These are phyloP conservation scores for Reticulascus tulasneorum DNA, from an alignment of 2,329 filamentous ascomycete genomes.

Conservation along the genomic window DNA sequence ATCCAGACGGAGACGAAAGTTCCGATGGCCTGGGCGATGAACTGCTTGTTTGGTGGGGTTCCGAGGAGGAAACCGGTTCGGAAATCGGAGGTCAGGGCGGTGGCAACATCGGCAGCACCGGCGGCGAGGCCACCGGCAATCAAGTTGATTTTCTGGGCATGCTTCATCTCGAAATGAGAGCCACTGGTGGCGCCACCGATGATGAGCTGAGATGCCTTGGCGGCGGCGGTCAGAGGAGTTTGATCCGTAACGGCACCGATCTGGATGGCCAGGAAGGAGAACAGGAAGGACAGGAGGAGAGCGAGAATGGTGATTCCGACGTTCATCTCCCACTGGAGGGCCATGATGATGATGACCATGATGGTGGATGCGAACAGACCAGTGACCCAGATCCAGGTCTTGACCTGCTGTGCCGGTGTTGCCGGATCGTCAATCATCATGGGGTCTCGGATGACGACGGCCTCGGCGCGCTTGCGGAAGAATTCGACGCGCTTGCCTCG, in stretches of 20 bases:
- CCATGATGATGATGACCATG: slow-evolving; percentile 48
- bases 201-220: slow-evolving; percentile 64
- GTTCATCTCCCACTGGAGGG: slow-evolving; percentile 52
- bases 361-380: slow-evolving; percentile 43
- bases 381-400: slow-evolving; percentile 48
- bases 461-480: slow-evolving; percentile 31
- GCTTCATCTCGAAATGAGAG: slow-evolving; percentile 38
- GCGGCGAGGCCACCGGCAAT: slow-evolving; percentile 48
- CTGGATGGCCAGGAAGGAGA: slow-evolving; percentile 59
- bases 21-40: slow-evolving; percentile 54
- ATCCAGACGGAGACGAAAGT: slow-evolving; percentile 56
- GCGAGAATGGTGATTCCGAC: slow-evolving; percentile 54
- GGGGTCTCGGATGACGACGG: slow-evolving; percentile 23
- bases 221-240: slow-evolving; percentile 61
- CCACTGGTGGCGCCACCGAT: slow-evolving; percentile 55
- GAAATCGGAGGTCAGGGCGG: slow-evolving; percentile 52
- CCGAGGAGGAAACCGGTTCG: slow-evolving; percentile 57
- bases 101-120: slow-evolving; percentile 42
- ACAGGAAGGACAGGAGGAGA: slow-evolving; percentile 54
- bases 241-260: slow-evolving; percentile 57
- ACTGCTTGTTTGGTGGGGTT: slow-evolving; percentile 56
- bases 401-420: slow-evolving; percentile 41
- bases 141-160: slow-evolving; percentile 56
- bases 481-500: slow-evolving; percentile 26
- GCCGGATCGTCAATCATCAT: slow-evolving; percentile 37